Evolutionary conservation across 805 yeast genomes (phyloP).

Genomic region (Monosporozyma siamensis): DNA sequence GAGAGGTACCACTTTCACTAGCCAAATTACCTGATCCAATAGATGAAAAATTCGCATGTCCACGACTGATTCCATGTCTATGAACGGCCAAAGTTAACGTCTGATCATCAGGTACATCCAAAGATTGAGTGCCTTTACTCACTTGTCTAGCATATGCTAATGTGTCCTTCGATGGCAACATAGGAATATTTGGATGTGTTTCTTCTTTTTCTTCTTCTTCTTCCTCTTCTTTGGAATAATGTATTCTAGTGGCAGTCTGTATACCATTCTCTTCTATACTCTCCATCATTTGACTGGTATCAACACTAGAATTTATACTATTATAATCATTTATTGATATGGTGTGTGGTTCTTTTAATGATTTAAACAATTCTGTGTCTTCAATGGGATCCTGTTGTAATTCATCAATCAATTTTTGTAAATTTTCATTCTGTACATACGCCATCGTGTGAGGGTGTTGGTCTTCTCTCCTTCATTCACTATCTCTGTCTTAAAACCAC

Average conservation of each 20-base stretch:
- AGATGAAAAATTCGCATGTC: slow-evolving; percentile 6
- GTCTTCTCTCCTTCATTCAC: too few species aligned
- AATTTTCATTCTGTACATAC: neutral
- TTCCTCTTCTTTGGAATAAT: neutral
- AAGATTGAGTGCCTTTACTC: too few species aligned
- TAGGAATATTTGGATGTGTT: neutral
- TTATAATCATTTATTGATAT: neutral
- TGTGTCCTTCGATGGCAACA: slow-evolving; percentile 1
- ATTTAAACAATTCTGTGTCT: neutral
- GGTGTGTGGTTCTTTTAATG: neutral
- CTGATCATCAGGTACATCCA: too few species aligned
- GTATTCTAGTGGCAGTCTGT: neutral
- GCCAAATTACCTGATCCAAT: slow-evolving; percentile 17
- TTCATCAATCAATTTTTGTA: neutral
- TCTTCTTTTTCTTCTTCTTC: neutral
- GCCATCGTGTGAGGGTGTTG: neutral
- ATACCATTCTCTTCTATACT: neutral
- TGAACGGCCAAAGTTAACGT: neutral
- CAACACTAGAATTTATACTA: neutral
- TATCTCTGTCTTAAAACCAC: too few species aligned
- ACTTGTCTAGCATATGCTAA: slow-evolving; percentile 2
- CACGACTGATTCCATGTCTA: too few species aligned
- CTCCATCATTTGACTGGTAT: neutral
- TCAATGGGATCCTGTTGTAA: neutral
- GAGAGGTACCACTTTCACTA: slow-evolving; percentile 10